Evolutionary conservation across 108 stramenopile species (phyloP), one percentile per base, ranked within the genome.

Genomic region (Schizochytrium sp.): DNA sequence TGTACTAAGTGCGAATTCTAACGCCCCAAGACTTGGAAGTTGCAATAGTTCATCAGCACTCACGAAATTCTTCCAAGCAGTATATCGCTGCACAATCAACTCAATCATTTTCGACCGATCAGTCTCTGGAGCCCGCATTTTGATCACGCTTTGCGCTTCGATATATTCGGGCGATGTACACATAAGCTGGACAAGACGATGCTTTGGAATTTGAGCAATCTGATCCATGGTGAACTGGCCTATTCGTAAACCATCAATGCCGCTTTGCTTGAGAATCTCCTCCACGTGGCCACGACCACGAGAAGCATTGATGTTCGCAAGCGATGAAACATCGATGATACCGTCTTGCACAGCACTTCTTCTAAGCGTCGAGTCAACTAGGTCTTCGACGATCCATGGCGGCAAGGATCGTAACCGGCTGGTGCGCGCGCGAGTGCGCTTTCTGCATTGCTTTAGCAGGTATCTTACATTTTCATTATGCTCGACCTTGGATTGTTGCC

Each of bases 361-460:
- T 17, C 8, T 5, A 5, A 49, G 3, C 76, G 47, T 17, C 17
- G 0, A 55, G 1, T 42, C 28, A 10, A 83, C 76, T 47, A 83
- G 76, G 50, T 19, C 5, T 0, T 12, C 15, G 10, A 83, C 53
- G 76, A 47, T 38, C 15, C 45, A 55, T 55, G 76, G 50, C 50
- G 19, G 15, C 76, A 12, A 8, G n/a, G 12, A 41, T 5, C 8
- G 72, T 15, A 8, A 8, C 72, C 42, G 40, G 10, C 10, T 12
- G 15, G 7, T 8, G 42, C 40, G 38, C 40, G n/a, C 38, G 5
- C 40, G n/a, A 8, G 10, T 72, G 72, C 72, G 12, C 76, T 83
- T 83, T 83, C 28, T 83, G 3, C 76, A 83, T 10, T 83, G 53
- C 28, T 83, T 83, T 40, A 83, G 76, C 8, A 83, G 47, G 15